phyloP scores from a whole-genome alignment of 2,329 filamentous ascomycete species.

The Kalaharituber pfeilii region DNA sequence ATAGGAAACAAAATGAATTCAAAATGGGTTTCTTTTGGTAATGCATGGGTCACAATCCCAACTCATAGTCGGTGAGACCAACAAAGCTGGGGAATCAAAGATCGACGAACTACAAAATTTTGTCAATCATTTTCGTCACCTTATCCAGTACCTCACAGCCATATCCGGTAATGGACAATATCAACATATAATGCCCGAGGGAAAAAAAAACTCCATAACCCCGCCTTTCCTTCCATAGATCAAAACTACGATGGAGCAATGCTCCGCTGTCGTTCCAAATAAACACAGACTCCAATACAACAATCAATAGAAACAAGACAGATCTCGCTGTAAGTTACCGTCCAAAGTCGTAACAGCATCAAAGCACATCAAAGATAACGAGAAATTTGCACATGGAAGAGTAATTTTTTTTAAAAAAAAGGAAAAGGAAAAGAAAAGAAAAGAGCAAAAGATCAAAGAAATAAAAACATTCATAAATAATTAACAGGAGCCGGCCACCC shows the following conservation, averaged over 20 bases:
- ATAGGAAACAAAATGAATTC: too few relatives aligned
- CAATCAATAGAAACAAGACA: conserved; percentile 3
- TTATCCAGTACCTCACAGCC: not conserved
- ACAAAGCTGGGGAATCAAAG: too few relatives aligned
- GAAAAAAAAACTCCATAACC: conserved; percentile 1
- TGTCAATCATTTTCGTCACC: too few relatives aligned
- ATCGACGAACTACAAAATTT: too few relatives aligned
- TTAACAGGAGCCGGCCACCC: not conserved
- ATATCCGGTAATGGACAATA: not conserved
- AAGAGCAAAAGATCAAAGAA: not conserved
- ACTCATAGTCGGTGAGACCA: too few relatives aligned
- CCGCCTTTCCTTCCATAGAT: not conserved
- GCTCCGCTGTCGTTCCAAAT: not conserved
- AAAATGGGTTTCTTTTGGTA: too few relatives aligned
- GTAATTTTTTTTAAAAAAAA: conserved; percentile 9
- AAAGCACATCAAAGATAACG: conserved; percentile 9
- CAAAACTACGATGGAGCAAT: not conserved
- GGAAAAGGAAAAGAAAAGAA: conserved; percentile 1
- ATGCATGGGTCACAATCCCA: too few relatives aligned
- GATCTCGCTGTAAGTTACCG: not conserved
- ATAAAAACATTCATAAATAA: not conserved
- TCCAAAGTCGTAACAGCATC: conserved; percentile 5
- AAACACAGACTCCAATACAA: conserved; percentile 2
- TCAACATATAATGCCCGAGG: not conserved
- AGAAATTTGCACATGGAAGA: conserved; percentile 1